Evolutionary conservation across 2,329 filamentous ascomycete species (phyloP), one percentile per base, ranked within the genome.

Genomic region (Trichoderma brevicompactum): DNA sequence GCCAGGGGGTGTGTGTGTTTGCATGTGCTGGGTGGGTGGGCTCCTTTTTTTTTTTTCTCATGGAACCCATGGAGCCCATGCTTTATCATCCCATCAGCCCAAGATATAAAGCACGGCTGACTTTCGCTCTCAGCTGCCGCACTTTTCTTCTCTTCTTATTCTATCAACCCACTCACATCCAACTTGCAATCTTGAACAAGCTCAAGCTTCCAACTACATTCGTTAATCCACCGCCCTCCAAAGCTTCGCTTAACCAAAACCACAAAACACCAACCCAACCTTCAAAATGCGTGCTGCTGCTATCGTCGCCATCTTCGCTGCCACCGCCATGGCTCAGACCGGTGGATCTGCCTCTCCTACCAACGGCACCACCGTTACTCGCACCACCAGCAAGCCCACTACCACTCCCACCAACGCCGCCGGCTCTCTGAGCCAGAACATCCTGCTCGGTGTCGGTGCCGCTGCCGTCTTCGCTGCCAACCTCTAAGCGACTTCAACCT

Each of bases 201-300:
- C 43, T 44, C 38, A 53, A 53, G 50, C 32, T 46, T 61, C 53
- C 59, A 56, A 65, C 55, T 53, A 64, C 64, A 65, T 46, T 65
- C 64, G 64, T 62, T 65, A 53, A 65, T 15, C 32, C 23, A 28
- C 23, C 17, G 40, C 43, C 12, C 34, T 28, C 12, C 32, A 23
- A 23, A 19, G 36, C 36, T 38, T 38, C 36, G 36, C 36, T 38
- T 38, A 38, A 8, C 36, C 36, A 38, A 38, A 38, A 38, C 7
- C 36, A 38, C 36, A 38, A 38, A 43, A 17, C 48, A 34, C n/a
- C 46, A 62, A 49, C 34, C 23, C 36, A 64, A 55, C 61, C 61
- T 41, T 55, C 65, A 69, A 63, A 61, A 71, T 71, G 70, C 70
- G 69, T 61, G 61, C 64, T 64, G 64, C 60, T 17, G 44, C 67